phyloP scores from a whole-genome alignment of 2,329 filamentous ascomycete genomes.

The Pseudocercospora fuligena region DNA sequence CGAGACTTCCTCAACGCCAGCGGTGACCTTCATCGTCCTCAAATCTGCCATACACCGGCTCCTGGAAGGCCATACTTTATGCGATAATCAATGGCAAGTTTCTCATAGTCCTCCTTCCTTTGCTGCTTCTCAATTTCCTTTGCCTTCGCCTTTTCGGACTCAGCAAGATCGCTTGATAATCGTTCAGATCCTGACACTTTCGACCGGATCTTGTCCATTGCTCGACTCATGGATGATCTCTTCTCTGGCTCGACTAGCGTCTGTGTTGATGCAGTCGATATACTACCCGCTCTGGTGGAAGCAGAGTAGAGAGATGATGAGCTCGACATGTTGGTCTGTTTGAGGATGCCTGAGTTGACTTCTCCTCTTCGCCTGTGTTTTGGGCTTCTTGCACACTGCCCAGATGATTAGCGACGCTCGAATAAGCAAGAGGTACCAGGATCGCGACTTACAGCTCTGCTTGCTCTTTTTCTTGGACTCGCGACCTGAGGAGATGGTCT shows the following conservation, averaged over 20 bases:
- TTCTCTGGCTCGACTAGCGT: conserved; percentile 1
- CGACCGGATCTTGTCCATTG: conserved; percentile 19
- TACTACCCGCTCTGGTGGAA: background rate
- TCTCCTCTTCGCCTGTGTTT: background rate
- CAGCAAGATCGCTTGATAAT: conserved; percentile 7
- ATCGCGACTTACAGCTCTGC: background rate
- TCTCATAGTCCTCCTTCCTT: conserved; percentile 28
- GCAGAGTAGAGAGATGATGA: background rate
- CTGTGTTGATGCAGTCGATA: conserved; percentile 9
- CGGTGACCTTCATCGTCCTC: background rate
- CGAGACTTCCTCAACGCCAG: background rate
- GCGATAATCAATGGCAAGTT: conserved; percentile 22
- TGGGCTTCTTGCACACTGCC: background rate
- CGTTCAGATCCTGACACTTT: conserved; percentile 12
- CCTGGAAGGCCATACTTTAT: conserved; percentile 25
- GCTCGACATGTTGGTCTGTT: background rate
- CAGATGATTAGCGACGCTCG: background rate
- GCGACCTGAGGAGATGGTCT: background rate
- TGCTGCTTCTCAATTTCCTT: conserved; percentile 28
- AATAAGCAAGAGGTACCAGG: background rate
- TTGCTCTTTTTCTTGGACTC: background rate
- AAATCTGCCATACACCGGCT: conserved; percentile 17
- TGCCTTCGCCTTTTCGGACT: conserved; percentile 22
- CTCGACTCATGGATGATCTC: conserved; percentile 17
- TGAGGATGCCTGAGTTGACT: background rate